phyloP scores from a whole-genome alignment of 345 rosid species.

The Hypericum androsaemum region DNA sequence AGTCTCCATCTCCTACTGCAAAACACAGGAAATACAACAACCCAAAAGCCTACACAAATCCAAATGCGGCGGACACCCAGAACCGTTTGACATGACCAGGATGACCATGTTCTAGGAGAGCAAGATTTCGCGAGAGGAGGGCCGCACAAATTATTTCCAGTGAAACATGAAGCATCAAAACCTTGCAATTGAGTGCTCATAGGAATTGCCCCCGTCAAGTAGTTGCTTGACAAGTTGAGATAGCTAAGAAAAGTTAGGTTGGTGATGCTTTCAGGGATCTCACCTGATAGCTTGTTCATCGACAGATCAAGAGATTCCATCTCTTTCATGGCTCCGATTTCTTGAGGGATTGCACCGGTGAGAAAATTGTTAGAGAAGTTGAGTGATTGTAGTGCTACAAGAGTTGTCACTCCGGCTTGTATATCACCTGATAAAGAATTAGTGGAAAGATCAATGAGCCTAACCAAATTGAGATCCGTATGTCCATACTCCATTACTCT shows the following conservation, averaged over 20 bases:
- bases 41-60: too few relatives aligned
- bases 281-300: neutral
- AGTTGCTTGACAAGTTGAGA: slow-evolving; percentile 1
- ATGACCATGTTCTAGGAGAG: too few relatives aligned
- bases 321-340: neutral
- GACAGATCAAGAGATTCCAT: neutral
- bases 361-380: neutral
- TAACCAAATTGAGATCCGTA: neutral
- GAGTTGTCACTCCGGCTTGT: neutral
- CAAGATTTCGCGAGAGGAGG: neutral
- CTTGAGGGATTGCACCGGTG: neutral
- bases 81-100: too few relatives aligned
- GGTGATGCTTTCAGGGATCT: neutral
- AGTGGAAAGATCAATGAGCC: neutral
- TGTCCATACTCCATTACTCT: neutral
- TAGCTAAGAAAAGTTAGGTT: neutral
- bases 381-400: neutral
- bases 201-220: slow-evolving; percentile 2
- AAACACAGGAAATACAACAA: too few relatives aligned
- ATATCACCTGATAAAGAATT: neutral
- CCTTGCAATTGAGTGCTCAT: slow-evolving; percentile 3
- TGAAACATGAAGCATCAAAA: neutral
- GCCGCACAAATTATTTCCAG: neutral
- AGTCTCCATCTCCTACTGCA: too few relatives aligned
- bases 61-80: too few relatives aligned